Percentiles rank a stretch among this genome's conserved stretches.
Evolutionary conservation across 23 red algal species (phyloP).

Genomic region (Agarophyton chilense): DNA sequence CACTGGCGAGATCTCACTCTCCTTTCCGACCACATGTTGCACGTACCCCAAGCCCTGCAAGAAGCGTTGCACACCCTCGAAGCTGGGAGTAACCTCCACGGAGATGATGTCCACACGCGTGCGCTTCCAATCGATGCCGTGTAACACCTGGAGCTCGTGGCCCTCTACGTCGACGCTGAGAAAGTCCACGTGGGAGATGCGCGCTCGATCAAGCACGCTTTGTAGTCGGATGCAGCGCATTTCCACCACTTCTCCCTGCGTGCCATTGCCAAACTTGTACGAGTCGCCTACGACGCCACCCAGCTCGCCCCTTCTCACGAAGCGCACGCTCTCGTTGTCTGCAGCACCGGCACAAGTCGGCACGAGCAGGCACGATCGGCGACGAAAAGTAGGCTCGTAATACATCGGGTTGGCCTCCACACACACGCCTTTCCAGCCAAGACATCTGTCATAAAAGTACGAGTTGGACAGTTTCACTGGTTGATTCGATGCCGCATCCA

Average conservation of each 20-base stretch:
- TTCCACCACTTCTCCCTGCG: not conserved
- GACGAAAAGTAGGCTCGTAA: conserved; percentile 3
- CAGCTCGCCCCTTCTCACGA: conserved; percentile 12
- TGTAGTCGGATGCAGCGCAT: not conserved
- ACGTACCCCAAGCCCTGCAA: conserved; percentile 38
- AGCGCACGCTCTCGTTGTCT: conserved; percentile 35
- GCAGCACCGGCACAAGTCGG: conserved; percentile 48
- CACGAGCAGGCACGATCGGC: conserved; percentile 36
- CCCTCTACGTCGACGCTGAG: conserved; percentile 77
- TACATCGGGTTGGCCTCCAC: conserved; percentile 69
- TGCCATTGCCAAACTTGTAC: not conserved
- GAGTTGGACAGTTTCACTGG: conserved; percentile 54
- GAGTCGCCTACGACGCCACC: conserved; percentile 30
- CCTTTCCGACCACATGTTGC: not conserved
- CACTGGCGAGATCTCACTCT: not conserved
- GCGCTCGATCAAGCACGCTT: not conserved
- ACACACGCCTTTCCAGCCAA: conserved; percentile 69
- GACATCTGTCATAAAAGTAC: conserved; percentile 53
- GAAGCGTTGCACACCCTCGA: conserved; percentile 4
- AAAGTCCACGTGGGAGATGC: conserved; percentile 58
- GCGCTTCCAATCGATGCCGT: conserved; percentile 56
- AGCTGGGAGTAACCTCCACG: conserved; percentile 11
- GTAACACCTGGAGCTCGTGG: conserved; percentile 52
- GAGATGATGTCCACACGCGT: conserved; percentile 44
- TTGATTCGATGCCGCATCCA: conserved; percentile 66